These are phyloP conservation scores for Pulveroboletus sp. DNA, from an alignment of 768 basidiomycete species.

Conservation along the genomic window DNA sequence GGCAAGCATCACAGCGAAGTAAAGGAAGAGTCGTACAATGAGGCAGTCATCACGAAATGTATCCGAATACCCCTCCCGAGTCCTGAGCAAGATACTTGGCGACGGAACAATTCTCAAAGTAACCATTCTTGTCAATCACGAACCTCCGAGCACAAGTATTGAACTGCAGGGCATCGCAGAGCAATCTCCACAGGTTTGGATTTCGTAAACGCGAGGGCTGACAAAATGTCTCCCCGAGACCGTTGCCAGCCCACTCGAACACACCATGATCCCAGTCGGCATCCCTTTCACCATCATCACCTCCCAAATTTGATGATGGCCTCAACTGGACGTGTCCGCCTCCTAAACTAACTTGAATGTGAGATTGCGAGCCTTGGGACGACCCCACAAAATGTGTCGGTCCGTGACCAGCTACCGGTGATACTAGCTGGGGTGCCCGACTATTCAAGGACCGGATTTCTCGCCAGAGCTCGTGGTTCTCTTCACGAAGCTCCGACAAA, in stretches of 20 bases:
- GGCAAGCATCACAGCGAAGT: neutral
- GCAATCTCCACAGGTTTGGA: slow-evolving; percentile 66
- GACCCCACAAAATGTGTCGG: slow-evolving; percentile 7
- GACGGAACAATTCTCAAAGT: slow-evolving; percentile 37
- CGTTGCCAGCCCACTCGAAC: slow-evolving; percentile 72
- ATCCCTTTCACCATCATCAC: slow-evolving; percentile 26
- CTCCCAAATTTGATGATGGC: slow-evolving; percentile 27
- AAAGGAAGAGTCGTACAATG: slow-evolving; percentile 45
- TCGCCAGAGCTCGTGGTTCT: slow-evolving; percentile 60
- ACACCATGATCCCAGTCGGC: slow-evolving; percentile 50
- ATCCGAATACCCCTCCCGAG: slow-evolving; percentile 64
- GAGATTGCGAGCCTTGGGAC: slow-evolving; percentile 9
- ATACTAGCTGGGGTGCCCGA: slow-evolving; percentile 20
- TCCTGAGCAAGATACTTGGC: slow-evolving; percentile 57
- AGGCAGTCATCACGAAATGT: slow-evolving; percentile 74
- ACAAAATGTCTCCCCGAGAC: slow-evolving; percentile 60
- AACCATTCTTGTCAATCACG: slow-evolving; percentile 2
- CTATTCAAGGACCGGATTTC: slow-evolving; percentile 24
- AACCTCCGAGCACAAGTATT: slow-evolving; percentile 62
- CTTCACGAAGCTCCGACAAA: slow-evolving; percentile 66
- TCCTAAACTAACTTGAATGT: slow-evolving; percentile 11
- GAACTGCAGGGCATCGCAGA: slow-evolving; percentile 71
- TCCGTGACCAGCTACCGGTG: slow-evolving; percentile 1
- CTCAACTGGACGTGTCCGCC: slow-evolving; percentile 23
- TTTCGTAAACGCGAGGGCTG: slow-evolving; percentile 61